Percentiles rank a stretch among this genome's conserved stretches.
Conservation (phyloP, 140 eudicot genomes). For the Oenanthe javanica region DNA sequence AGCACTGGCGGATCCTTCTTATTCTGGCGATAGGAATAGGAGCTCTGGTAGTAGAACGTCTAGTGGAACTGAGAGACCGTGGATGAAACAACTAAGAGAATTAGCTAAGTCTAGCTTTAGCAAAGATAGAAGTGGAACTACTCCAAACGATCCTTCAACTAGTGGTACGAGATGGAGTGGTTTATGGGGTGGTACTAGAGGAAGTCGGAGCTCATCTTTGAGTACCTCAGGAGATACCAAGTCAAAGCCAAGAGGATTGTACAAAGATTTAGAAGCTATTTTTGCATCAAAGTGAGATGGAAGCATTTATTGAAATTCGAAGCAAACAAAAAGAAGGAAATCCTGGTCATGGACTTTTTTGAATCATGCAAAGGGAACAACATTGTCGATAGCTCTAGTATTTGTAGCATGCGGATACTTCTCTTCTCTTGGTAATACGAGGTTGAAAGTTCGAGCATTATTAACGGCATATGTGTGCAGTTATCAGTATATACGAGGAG, state of each 20-base stretch:
- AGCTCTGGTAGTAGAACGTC: slow-evolving; percentile 42
- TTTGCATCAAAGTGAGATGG: slow-evolving; percentile 58
- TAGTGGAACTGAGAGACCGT: slow-evolving; percentile 44
- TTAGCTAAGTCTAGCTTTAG: slow-evolving; percentile 71
- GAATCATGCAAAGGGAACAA: no score
- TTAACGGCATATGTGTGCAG: no score
- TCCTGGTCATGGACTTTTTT: no score
- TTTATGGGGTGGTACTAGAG: slow-evolving; percentile 51
- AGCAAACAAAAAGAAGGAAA: background rate
- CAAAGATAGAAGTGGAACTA: slow-evolving; percentile 31
- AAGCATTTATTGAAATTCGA: background rate
- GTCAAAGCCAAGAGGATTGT: slow-evolving; percentile 54
- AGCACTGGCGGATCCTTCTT: slow-evolving; percentile 14
- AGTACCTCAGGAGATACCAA: slow-evolving; percentile 49
- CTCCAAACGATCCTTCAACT: slow-evolving; percentile 49
- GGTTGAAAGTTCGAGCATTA: no score
- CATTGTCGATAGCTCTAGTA: no score
- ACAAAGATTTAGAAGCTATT: slow-evolving; percentile 83
- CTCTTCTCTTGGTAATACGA: no score
- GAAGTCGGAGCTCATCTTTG: slow-evolving; percentile 61
- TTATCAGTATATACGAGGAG: no score
- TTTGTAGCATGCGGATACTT: no score
- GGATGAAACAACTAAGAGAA: slow-evolving; percentile 73
- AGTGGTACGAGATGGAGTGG: slow-evolving; percentile 57
- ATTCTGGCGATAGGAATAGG: slow-evolving; percentile 25